Evolutionary conservation across 2,329 filamentous ascomycete genomes (phyloP), one percentile per base, ranked within the genome.

Genomic region (Penicillium sp.): DNA sequence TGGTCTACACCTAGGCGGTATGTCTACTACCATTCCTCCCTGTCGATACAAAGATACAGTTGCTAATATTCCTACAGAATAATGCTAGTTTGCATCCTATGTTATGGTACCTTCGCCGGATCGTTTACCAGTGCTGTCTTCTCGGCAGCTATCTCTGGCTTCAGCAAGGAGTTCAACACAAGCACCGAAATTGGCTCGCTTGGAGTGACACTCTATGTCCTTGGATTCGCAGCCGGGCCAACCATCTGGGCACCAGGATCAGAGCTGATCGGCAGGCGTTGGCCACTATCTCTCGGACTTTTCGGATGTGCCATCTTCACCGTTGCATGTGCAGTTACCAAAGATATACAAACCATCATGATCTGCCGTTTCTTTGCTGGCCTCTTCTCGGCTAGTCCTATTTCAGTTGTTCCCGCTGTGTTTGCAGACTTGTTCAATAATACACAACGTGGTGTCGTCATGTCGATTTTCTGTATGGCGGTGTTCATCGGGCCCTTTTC

Each of bases 81-180:
- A 16, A 41, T 41, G 7, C 4, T 52, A 47, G 54, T 57, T 36
- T 53, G 49, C n/a, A 36, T 57, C 33, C 31, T 57, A 9, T 57
- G 54, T 4, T 57, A 57, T 31, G 54, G 54, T 16, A 57, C 54
- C 5, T 57, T 57, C 23, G 54, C 54, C 21, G 54, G 54, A 6
- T 57, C 54, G 8, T 83, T 84, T 57, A 78, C 78, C 0, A 74
- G 71, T 10, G 87, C 83, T 72, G 85, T 91, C 67, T 91, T 90
- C 76, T 90, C 87, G 1, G 78, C 85, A 25, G 87, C 87, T 10
- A 90, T 86, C 1, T 59, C 64, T 10, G 69, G 77, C 19, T 79
- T 92, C 11, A 81, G 84, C 11, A 50, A 56, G 3, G 72, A 85
- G 63, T 92, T 85, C 65, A 63, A 78, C 29, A 47, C 33, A 31